phyloP scores from a whole-genome alignment of 257 asterid species.

The Apocynum venetum region DNA sequence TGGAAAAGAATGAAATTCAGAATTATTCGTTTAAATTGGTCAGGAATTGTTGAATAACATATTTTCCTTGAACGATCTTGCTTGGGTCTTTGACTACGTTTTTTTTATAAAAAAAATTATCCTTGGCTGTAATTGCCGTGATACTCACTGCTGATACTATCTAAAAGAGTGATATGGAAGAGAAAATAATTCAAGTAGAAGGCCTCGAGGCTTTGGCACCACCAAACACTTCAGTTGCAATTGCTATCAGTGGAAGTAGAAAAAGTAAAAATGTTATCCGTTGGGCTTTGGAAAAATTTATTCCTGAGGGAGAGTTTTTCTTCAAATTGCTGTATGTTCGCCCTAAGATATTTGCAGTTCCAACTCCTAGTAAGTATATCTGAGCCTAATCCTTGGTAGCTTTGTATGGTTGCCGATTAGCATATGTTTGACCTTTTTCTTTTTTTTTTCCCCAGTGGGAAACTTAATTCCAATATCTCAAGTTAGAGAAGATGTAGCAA shows the following conservation, averaged over 20 bases:
- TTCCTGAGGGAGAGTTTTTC: slow-evolving; percentile 56
- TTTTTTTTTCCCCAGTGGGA: slow-evolving; percentile 54
- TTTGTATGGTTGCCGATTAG: not conserved
- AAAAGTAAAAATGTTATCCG: slow-evolving; percentile 51
- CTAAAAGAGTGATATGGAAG: slow-evolving; percentile 28
- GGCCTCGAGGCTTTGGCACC: slow-evolving; percentile 29
- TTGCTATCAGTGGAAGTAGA: slow-evolving; percentile 60
- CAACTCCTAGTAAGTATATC: slow-evolving; percentile 73
- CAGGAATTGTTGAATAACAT: not conserved
- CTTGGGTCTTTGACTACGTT: not conserved
- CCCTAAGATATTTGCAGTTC: slow-evolving; percentile 50
- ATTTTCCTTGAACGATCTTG: not conserved
- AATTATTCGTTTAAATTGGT: not conserved
- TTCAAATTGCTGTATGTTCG: slow-evolving; percentile 69
- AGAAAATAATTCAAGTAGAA: slow-evolving; percentile 21
- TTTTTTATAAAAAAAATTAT: not conserved
- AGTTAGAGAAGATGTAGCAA: slow-evolving; percentile 76
- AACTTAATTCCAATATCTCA: slow-evolving; percentile 59
- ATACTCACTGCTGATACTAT: not conserved
- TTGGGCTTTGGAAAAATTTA: slow-evolving; percentile 94
- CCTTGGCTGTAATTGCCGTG: not conserved
- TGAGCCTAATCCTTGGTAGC: not conserved
- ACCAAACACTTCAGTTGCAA: slow-evolving; percentile 34
- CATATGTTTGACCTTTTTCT: not conserved
- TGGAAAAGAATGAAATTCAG: not conserved